A percentile compares a stretch with the other conserved stretches of the same genome.
These are phyloP conservation scores for Hyaloscypha finlandica DNA, from an alignment of 495 filamentous ascomycete genomes.

Conservation along the genomic window DNA sequence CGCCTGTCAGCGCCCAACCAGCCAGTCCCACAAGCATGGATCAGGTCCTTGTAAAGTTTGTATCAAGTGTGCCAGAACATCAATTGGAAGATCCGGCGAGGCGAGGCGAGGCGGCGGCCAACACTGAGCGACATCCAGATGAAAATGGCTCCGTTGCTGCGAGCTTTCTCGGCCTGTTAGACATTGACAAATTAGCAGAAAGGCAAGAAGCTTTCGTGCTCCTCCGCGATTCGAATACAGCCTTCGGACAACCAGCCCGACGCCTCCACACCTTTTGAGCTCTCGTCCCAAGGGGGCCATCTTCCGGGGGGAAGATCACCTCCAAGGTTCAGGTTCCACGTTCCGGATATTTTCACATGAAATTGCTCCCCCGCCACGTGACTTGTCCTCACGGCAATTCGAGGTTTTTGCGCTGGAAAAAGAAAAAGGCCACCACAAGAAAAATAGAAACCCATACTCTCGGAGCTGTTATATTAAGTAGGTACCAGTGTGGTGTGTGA, in stretches of 20 bases:
- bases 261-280: conserved; percentile 4
- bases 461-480: neutral
- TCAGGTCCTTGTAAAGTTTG: neutral
- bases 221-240: conserved; percentile 12
- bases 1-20: conserved; percentile 18
- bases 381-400: neutral
- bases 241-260: conserved; percentile 7
- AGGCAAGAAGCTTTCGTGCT: neutral
- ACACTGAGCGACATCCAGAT: neutral
- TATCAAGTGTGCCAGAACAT: neutral
- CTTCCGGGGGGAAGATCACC: neutral
- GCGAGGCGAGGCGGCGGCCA: neutral
- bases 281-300: neutral
- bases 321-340: neutral
- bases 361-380: neutral
- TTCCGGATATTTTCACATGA: conserved; percentile 9
- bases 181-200: neutral
- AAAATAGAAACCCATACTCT: neutral
- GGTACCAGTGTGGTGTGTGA: neutral
- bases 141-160: neutral
- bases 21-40: neutral
- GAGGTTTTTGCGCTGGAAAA: neutral
- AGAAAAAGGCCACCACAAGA: neutral
- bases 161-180: neutral
- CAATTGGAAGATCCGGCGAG: neutral